Conservation (phyloP, 305 asterid genomes). For the Fraxinus baroniana region DNA sequence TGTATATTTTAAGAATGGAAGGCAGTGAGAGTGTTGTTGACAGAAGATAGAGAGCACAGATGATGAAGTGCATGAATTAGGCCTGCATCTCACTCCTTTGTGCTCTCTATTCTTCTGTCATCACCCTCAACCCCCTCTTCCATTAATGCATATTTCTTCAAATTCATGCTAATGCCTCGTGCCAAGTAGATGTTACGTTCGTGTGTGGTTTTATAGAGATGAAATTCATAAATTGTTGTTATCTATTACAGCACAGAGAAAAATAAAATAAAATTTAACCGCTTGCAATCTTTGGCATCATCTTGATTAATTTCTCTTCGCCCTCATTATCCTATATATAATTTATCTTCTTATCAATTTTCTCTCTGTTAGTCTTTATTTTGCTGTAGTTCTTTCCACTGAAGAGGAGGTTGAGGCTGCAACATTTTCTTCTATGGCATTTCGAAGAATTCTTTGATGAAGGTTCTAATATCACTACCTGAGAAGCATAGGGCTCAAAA, state of each 20-base stretch:
- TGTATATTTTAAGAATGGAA: background rate
- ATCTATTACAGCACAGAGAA: background rate
- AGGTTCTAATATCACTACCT: background rate
- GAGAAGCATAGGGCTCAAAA: background rate
- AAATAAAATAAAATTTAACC: too few species aligned
- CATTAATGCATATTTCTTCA: background rate
- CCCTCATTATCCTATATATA: background rate
- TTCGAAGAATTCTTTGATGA: background rate
- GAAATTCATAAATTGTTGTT: background rate
- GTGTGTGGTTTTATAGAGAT: background rate
- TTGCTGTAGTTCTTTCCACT: background rate
- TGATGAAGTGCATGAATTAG: slow-evolving; percentile 37
- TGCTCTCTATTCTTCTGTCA: slow-evolving; percentile 56
- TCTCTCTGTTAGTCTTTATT: background rate
- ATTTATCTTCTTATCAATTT: background rate
- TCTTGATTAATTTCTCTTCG: background rate
- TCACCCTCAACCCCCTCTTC: slow-evolving; percentile 35
- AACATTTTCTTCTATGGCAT: background rate
- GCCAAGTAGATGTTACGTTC: background rate
- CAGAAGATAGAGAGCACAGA: slow-evolving; percentile 67
- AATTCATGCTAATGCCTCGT: background rate
- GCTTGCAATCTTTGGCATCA: background rate
- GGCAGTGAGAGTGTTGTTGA: slow-evolving; percentile 33
- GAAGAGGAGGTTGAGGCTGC: background rate
- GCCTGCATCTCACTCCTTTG: slow-evolving; percentile 32